A percentile compares a stretch with the other conserved stretches of the same genome.
Conservation (phyloP, 108 stramenopile genomes). For the Stephanodiscus minutulus region DNA sequence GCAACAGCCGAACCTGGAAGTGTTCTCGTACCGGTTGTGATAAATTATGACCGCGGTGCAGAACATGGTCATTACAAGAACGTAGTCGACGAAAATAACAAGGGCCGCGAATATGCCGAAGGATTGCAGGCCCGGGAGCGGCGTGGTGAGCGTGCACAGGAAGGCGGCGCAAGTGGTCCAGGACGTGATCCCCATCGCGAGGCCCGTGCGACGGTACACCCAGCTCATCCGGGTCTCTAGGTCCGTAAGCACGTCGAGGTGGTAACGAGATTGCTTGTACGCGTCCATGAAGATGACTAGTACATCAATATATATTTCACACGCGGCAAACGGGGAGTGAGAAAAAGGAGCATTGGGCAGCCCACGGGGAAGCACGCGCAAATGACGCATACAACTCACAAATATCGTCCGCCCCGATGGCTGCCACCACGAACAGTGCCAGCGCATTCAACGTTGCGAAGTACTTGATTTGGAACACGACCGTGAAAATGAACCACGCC, state of each 20-base stretch:
- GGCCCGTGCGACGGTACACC: constrained; percentile 57
- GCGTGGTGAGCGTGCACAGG: constrained; percentile 55
- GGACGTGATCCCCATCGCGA: constrained; percentile 60
- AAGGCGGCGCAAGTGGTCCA: constrained; percentile 65
- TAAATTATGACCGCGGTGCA: constrained; percentile 64
- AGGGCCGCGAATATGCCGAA: constrained; percentile 65
- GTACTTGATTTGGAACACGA: constrained; percentile 53
- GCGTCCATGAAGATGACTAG: constrained; percentile 63
- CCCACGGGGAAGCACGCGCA: not conserved
- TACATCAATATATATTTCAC: not conserved
- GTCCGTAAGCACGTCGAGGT: constrained; percentile 34
- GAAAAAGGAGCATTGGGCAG: not conserved
- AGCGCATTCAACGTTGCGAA: constrained; percentile 59
- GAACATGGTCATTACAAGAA: constrained; percentile 63
- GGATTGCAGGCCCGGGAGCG: constrained; percentile 43
- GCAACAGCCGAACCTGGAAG: constrained; percentile 39
- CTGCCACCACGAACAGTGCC: constrained; percentile 60
- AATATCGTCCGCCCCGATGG: constrained; percentile 57
- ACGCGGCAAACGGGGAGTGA: not conserved
- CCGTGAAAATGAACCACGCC: constrained; percentile 57
- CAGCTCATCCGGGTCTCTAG: constrained; percentile 58
- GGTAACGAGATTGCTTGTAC: constrained; percentile 49
- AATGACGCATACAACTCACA: constrained; percentile 1
- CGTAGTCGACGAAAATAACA: constrained; percentile 61
- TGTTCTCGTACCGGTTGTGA: constrained; percentile 48